Evolutionary conservation across 352 stramenopile species (phyloP), one percentile per base, ranked within the genome.

Genomic region (Phytophthora cryptogea): DNA sequence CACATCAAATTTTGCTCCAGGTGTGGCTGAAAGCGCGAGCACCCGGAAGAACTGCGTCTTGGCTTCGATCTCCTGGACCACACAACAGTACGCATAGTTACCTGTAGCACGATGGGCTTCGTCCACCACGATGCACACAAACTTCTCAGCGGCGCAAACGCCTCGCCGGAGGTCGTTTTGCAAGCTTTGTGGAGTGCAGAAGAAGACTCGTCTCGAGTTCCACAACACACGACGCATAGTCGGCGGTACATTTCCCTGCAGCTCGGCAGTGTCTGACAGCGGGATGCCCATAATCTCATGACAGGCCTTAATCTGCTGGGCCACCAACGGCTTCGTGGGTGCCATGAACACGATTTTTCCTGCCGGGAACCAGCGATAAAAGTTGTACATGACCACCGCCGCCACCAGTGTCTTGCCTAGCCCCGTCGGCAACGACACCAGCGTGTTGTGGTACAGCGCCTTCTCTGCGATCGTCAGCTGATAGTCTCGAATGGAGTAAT

Each of bases 371-470:
- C 97, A 99, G 5, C 96, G 83, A 70, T 99, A 98, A 65, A 96
- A 99, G 83, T 99, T 99, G 82, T 99, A 99, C 95, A 99, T 99
- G 35, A 99, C 97, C 3, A 99, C 97, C 5, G 97, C 96, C 31
- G 97, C 98, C 69, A 99, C 99, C 7, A 99, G 78, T 9, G 98
- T 99, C 75, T 99, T 99, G n/a, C 98, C 98, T 10, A 99, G 75
- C 14, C 98, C 98, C 4, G 98, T 99, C 0, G 98, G 98, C 3
- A 99, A 74, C n/a, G 89, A 96, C 33, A 99, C 97, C 13, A 99
- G 83, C 32, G 97, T 99, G 74, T 99, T 99, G 41, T 96, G 77
- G 35, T 98, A 96, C 35, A 99, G 69, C 0, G 94, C 89, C 30
- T 94, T 90, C 57, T 96, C 76, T 2, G 95, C 70, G 59, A 99